Evolutionary conservation across 768 basidiomycete species (phyloP).

Genomic region (Termitomyces heimii): DNA sequence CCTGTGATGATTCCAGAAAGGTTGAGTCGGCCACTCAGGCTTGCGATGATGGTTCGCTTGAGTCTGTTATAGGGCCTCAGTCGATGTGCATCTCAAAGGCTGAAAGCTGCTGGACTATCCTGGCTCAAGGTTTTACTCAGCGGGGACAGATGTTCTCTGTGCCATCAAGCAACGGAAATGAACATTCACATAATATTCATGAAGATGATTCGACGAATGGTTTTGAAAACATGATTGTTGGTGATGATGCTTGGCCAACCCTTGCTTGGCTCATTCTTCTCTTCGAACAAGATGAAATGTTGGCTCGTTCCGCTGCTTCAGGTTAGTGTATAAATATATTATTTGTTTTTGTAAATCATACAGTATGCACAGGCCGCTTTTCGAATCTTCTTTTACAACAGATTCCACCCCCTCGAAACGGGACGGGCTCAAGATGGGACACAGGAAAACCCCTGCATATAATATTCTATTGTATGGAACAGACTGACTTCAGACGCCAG

Average conservation of each 20-base stretch:
- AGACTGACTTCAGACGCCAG: conserved; percentile 23
- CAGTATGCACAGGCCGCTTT: conserved; percentile 18
- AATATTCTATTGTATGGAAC: conserved; percentile 28
- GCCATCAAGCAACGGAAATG: conserved; percentile 29
- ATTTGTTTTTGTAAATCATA: background rate
- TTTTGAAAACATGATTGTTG: conserved; percentile 33
- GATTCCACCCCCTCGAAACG: conserved; percentile 48
- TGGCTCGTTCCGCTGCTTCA: conserved; percentile 25
- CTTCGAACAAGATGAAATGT: conserved; percentile 62
- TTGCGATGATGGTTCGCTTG: conserved; percentile 31
- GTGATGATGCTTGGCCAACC: conserved; percentile 61
- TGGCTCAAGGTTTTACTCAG: conserved; percentile 48
- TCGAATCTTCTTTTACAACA: conserved; percentile 54
- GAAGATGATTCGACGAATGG: conserved; percentile 15
- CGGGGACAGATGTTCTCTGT: conserved; percentile 22
- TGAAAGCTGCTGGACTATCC: conserved; percentile 56
- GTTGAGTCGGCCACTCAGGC: conserved; percentile 9
- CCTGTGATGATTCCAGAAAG: conserved; percentile 28
- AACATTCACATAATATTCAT: conserved; percentile 21
- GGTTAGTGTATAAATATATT: conserved; percentile 23
- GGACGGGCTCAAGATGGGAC: conserved; percentile 49
- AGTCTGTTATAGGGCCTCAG: conserved; percentile 53
- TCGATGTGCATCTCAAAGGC: conserved; percentile 47
- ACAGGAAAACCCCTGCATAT: conserved; percentile 44
- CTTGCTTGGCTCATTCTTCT: conserved; percentile 64